Conservation (phyloP, 768 basidiomycete genomes). For the Harrya chromipes region DNA sequence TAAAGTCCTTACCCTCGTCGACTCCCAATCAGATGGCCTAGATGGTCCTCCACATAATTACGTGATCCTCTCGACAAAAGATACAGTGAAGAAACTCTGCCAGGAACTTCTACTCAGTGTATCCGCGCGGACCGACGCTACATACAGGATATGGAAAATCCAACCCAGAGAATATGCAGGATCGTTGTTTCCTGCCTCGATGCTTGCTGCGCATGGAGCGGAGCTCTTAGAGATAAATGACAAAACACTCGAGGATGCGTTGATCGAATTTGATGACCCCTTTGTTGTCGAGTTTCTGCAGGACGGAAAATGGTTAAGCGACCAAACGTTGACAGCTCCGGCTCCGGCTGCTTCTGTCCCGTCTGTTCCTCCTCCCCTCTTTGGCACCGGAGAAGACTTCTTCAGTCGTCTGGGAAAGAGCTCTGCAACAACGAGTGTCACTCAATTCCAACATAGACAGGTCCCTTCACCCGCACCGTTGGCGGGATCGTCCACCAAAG, state of each 20-base stretch:
- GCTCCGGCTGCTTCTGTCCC: constrained; percentile 7
- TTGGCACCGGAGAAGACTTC: constrained; percentile 50
- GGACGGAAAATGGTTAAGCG: constrained; percentile 57
- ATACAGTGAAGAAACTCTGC: constrained; percentile 44
- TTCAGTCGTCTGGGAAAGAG: constrained; percentile 44
- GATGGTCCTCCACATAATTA: constrained; percentile 32
- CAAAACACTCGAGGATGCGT: constrained; percentile 55
- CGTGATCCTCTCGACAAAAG: constrained; percentile 50
- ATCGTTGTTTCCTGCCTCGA: constrained; percentile 27
- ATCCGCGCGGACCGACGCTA: constrained; percentile 28
- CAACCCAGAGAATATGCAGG: constrained; percentile 34
- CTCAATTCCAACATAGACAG: constrained; percentile 24
- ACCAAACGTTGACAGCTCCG: constrained; percentile 19
- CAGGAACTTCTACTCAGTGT: constrained; percentile 40
- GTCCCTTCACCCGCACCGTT: constrained; percentile 21
- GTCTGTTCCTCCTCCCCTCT: constrained; percentile 46
- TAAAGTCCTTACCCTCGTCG: constrained; percentile 48
- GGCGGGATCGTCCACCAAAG: constrained; percentile 20
- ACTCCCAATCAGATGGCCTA: constrained; percentile 25
- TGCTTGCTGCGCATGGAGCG: constrained; percentile 27
- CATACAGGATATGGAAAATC: constrained; percentile 66
- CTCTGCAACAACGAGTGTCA: constrained; percentile 19
- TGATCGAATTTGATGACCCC: constrained; percentile 58
- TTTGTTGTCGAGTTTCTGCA: constrained; percentile 76
- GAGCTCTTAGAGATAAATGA: constrained; percentile 43